phyloP scores from a whole-genome alignment of 306 rosid genomes.

The Heteromeles arbutifolia region DNA sequence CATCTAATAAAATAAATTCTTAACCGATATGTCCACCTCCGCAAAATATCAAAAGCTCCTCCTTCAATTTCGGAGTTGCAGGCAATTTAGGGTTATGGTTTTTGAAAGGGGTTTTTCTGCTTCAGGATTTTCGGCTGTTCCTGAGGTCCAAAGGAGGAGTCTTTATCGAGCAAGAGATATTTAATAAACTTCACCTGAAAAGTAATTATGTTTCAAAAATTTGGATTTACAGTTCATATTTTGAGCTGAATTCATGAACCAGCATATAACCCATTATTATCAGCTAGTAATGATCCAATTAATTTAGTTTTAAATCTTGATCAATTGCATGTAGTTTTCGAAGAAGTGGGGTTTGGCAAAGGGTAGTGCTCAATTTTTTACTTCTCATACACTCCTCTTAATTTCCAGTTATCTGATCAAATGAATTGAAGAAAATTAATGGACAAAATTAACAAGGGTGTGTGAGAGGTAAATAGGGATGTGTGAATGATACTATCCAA shows the following conservation, averaged over 20 bases:
- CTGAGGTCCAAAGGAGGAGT: conserved; percentile 5
- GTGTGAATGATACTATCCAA: no score
- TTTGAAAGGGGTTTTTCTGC: background rate
- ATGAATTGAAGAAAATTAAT: no score
- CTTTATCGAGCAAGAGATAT: background rate
- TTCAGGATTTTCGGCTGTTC: background rate
- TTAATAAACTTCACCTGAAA: background rate
- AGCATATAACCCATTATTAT: background rate
- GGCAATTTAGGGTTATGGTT: background rate
- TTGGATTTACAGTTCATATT: background rate
- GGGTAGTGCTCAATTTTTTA: no score
- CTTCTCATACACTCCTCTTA: no score
- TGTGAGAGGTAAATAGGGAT: no score
- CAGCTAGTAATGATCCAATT: background rate
- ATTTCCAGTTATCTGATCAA: no score
- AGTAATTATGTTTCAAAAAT: no score
- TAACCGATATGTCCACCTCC: no score
- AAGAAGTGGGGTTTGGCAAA: background rate
- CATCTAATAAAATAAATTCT: no score
- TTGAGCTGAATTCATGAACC: background rate
- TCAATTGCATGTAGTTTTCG: background rate
- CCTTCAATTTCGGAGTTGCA: no score
- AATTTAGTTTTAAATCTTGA: background rate
- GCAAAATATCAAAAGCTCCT: no score
- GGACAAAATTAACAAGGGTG: no score